Base-by-base conservation (phyloP, 331 rosid species). In the Saraca asoca region DNA sequence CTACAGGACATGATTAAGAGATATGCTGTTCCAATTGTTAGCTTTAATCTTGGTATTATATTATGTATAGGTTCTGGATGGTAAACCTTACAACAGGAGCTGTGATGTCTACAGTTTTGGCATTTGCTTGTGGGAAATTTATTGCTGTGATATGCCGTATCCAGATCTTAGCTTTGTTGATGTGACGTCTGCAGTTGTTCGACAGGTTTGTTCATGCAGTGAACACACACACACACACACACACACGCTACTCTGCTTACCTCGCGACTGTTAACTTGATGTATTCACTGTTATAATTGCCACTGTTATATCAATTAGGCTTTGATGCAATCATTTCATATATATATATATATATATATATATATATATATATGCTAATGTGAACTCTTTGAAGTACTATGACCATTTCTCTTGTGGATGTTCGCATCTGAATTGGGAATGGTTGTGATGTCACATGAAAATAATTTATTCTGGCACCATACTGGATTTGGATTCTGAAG, bases 81-180 rank as follows among this genome's bases (percentile, higher is more conserved):
- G 96, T 44, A 93, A 87, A 81, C 95, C 98, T 29, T 93, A 89
- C 72, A 87, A 84, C 74, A 79, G 94, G 81, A 85, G 93, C 60
- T 87, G 96, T 24, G 98, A 93, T 69, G 98, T 93, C 74, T 93
- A 93, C 75, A 93, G 96, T 83, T 90, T 93, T 71, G 96, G 95
- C 62, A 87, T 93, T 74, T 93, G 98, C 87, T 76, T 93, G 61
- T 93, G 96, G 91, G 98, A 87, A 79, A 84, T 87, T 34, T 90
- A 93, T 66, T 82, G 91, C 53, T 90, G 96, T 5, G 95, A 82
- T 62, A 81, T 81, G 91, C 95, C 95, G 42, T 87, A 85, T 62
- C 86, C 93, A 0, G 85, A 82, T 56, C 87, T 87, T 43, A 87
- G 90, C 82, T 86, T 90, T 15, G 88, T 80, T 17, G 85, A 85